Evolutionary conservation across 2,329 filamentous ascomycete species (phyloP).

Genomic region (Fusarium mexicanum): DNA sequence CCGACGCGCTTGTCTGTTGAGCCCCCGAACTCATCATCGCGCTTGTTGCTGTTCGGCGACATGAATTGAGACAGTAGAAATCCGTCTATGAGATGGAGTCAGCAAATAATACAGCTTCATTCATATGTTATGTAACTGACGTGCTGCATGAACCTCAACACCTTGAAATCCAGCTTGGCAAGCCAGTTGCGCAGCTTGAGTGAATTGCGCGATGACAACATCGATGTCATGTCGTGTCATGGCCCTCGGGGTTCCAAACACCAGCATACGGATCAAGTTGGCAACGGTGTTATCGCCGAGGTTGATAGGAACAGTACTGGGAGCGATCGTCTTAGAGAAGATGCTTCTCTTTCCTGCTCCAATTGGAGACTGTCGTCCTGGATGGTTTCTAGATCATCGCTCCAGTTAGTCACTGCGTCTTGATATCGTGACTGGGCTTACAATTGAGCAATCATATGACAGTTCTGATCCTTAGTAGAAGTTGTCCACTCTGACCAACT

Average conservation of each 20-base stretch:
- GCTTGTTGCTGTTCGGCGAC: not conserved
- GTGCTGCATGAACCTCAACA: not conserved
- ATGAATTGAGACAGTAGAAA: not conserved
- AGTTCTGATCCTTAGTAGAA: not conserved
- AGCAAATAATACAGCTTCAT: fast-evolving
- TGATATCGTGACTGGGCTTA: fast-evolving
- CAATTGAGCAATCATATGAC: not conserved
- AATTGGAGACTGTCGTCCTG: not conserved
- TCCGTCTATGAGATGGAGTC: fast-evolving
- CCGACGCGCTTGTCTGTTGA: not conserved
- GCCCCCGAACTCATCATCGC: not conserved
- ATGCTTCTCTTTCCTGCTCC: not conserved
- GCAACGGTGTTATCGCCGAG: not conserved
- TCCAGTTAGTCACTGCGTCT: not conserved
- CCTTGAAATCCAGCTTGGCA: not conserved
- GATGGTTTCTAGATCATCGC: not conserved
- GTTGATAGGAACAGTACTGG: not conserved
- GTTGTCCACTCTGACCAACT: not conserved
- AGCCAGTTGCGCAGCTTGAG: not conserved
- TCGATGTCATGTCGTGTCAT: not conserved
- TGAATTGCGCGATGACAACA: not conserved
- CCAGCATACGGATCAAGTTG: not conserved
- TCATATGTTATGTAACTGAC: fast-evolving
- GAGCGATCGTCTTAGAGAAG: not conserved
- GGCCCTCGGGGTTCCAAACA: not conserved